Conservation (phyloP, 192 early-diverging fungal genomes). For the Umbelopsis sp. region DNA sequence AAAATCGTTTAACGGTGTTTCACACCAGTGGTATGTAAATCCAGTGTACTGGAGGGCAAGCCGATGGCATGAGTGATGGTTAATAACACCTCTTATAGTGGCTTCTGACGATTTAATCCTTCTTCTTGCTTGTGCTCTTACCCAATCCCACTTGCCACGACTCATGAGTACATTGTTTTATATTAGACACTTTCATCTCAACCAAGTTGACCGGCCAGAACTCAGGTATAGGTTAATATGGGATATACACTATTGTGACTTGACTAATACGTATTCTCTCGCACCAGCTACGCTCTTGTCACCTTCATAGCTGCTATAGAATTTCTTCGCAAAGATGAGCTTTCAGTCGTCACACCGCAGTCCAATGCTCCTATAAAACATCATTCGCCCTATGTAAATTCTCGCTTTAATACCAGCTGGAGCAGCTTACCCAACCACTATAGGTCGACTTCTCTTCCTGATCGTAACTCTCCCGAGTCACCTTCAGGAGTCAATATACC, state of each 20-base stretch:
- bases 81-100: neutral
- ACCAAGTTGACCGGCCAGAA: slow-evolving; percentile 13
- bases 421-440: slow-evolving; percentile 14
- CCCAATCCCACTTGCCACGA: slow-evolving; percentile 43
- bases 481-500: neutral
- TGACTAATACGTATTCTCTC: no score
- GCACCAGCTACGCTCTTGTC: slow-evolving; percentile 49
- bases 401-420: neutral
- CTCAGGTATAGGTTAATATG: neutral
- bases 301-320: slow-evolving; percentile 52
- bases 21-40: neutral
- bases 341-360: slow-evolving; percentile 30
- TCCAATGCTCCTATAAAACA: slow-evolving; percentile 19
- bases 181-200: slow-evolving; percentile 49
- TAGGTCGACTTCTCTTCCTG: slow-evolving; percentile 1
- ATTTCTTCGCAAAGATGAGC: slow-evolving; percentile 51
- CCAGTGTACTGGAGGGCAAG: no score
- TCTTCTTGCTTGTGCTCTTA: slow-evolving; percentile 52
- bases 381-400: slow-evolving; percentile 8
- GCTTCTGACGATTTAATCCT: slow-evolving; percentile 58
- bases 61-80: no score
- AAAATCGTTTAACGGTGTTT: slow-evolving; percentile 16
- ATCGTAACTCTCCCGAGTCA: slow-evolving; percentile 9
- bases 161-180: slow-evolving; percentile 54
- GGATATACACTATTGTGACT: no score